These are phyloP conservation scores for Stemphylium vesicarium DNA, from an alignment of 2,329 filamentous ascomycete genomes.

Conservation along the genomic window DNA sequence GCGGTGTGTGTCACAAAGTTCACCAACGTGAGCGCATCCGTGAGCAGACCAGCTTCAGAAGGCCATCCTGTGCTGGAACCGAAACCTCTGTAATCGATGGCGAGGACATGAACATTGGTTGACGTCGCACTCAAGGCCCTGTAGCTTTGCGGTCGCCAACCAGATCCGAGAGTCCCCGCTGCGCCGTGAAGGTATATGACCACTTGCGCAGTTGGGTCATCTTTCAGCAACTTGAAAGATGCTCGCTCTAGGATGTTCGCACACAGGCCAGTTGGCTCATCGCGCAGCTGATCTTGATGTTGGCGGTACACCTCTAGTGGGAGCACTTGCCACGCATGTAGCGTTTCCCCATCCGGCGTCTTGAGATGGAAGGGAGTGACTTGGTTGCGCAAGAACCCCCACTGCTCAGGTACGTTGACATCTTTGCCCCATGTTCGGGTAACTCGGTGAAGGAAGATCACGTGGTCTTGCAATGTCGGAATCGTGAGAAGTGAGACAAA, in stretches of 20 bases:
- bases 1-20: constrained; percentile 62
- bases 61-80: constrained; percentile 61
- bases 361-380: constrained; percentile 57
- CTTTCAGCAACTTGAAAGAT: constrained; percentile 66
- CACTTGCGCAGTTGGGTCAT: constrained; percentile 68
- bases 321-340: constrained; percentile 60
- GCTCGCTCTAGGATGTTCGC: constrained; percentile 62
- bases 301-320: constrained; percentile 55
- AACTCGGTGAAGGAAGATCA: constrained; percentile 62
- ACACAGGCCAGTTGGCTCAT: constrained; percentile 56
- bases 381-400: constrained; percentile 58
- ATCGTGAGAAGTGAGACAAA: constrained; percentile 57
- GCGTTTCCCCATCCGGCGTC: constrained; percentile 49
- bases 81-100: constrained; percentile 69
- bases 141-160: constrained; percentile 63
- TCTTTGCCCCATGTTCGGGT: constrained; percentile 63
- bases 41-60: constrained; percentile 61
- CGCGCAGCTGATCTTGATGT: constrained; percentile 50
- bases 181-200: constrained; percentile 69
- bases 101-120: constrained; percentile 62
- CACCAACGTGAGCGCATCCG: constrained; percentile 60
- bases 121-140: constrained; percentile 60
- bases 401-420: constrained; percentile 56
- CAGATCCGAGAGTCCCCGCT: constrained; percentile 62
- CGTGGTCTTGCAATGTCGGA: constrained; percentile 60